Evolutionary conservation across 2,329 filamentous ascomycete species (phyloP), one percentile per base, ranked within the genome.

Genomic region (Alternaria ventricosa): DNA sequence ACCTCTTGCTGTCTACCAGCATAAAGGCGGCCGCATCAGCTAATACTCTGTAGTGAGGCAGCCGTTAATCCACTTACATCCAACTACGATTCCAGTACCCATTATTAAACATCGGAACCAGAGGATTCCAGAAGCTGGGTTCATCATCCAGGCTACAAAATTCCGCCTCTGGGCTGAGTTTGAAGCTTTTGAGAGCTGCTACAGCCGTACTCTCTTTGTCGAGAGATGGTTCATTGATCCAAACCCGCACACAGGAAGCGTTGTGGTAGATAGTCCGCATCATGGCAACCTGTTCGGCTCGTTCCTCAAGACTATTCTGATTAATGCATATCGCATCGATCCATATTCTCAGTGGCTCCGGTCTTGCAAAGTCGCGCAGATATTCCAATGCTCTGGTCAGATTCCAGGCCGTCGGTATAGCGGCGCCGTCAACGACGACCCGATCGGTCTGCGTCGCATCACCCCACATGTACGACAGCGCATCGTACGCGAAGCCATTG

Each of bases 151-250:
- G 20, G 3, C 44, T 20, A 15, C 20, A 0, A 3, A 5, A 0
- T 5, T 9, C 44, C 0, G 36, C 15, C 4, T 15, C 0, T 1
- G 20, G 11, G 1, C 1, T 23, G 2, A 0, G 2, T 9, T 23
- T 13, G 0, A 46, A 46, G 12, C 6, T 9, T 15, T 46, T 15
- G 0, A 46, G 20, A 25, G 20, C 20, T 25, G 44, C 20, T 9
- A 46, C 44, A 9, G 44, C 20, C 12, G 11, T 12, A n/a, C 13
- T 46, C 12, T 46, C 1, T 2, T 46, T 7, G 12, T 46, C 44
- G 12, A 46, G 8, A 15, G 44, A 46, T 8, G 44, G 44, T 46
- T 46, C 20, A 15, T 46, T 46, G 44, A 46, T 25, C 44, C 44
- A 46, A 3, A 46, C 25, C 1, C 18, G 44, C 12, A 23, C 44